Evolutionary conservation across 2,329 filamentous ascomycete species (phyloP).

Genomic region (Tolypocladium capitatum): DNA sequence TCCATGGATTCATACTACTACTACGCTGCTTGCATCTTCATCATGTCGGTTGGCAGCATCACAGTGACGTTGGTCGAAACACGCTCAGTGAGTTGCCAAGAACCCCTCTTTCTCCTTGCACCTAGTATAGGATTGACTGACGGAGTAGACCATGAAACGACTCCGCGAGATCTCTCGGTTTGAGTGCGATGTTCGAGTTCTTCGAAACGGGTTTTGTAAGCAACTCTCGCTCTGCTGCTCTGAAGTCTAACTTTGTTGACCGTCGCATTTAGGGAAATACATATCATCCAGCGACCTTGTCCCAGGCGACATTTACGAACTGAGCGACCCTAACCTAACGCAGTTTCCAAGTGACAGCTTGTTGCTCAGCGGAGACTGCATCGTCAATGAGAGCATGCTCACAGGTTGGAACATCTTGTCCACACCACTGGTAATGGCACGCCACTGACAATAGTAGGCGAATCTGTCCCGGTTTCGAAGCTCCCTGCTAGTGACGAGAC

Average conservation of each 20-base stretch:
- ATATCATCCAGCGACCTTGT: conserved; percentile 79
- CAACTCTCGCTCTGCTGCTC: conserved; percentile 4
- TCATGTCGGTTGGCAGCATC: conserved; percentile 90
- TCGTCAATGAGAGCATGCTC: conserved; percentile 98
- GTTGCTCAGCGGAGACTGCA: conserved; percentile 84
- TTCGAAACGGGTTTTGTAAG: conserved; percentile 87
- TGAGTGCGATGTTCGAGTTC: conserved; percentile 86
- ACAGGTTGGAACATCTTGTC: conserved; percentile 34
- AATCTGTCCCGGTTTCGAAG: conserved; percentile 95
- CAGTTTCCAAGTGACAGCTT: conserved; percentile 90
- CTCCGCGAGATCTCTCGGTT: conserved; percentile 86
- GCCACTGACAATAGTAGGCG: conserved; percentile 33
- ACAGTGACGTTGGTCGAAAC: conserved; percentile 82
- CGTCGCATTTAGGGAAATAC: conserved; percentile 49
- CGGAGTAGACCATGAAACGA: conserved; percentile 64
- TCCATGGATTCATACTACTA: conserved; percentile 96
- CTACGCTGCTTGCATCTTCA: conserved; percentile 87
- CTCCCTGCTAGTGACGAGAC: conserved; percentile 69
- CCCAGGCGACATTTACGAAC: conserved; percentile 90
- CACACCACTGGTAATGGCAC: not conserved
- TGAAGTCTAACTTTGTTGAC: not conserved
- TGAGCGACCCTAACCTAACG: conserved; percentile 79
- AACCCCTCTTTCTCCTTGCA: not conserved
- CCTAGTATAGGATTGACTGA: not conserved
- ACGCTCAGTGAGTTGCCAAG: conserved; percentile 46